A percentile compares a stretch with the other conserved stretches of the same genome.
Conservation (phyloP, 225 moss, liverwort and hornwort genomes). For the Sphagnum contortum region DNA sequence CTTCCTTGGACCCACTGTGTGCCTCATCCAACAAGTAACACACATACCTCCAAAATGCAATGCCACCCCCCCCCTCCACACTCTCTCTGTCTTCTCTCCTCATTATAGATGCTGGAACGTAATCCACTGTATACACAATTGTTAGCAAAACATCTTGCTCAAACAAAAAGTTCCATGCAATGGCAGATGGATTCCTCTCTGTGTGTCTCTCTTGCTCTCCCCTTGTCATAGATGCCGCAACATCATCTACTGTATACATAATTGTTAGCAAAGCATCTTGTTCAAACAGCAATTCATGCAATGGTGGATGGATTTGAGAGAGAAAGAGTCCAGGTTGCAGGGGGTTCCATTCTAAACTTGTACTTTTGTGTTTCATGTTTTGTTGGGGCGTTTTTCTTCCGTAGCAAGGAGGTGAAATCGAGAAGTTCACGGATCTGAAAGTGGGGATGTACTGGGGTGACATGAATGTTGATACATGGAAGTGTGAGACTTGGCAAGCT, state of each 20-base stretch:
- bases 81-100: no score
- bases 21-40: constrained; percentile 76
- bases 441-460: constrained; percentile 68
- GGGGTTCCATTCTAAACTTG: no score
- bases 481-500: constrained; percentile 49
- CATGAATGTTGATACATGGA: constrained; percentile 62
- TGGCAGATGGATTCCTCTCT: no score
- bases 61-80: no score
- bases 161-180: background rate
- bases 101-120: no score
- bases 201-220: background rate
- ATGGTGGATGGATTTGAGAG: no score
- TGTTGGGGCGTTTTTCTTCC: background rate
- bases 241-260: no score
- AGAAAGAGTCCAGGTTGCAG: no score
- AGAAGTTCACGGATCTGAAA: constrained; percentile 37
- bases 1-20: constrained; percentile 67
- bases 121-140: no score
- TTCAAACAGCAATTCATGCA: no score
- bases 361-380: background rate
- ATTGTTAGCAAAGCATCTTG: no score
- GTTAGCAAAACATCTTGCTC: background rate
- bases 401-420: constrained; percentile 81
- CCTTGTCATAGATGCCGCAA: no score
- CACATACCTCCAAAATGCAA: background rate